Conservation (phyloP, 371 early-diverging fungal genomes). For the Cokeromyces recurvatus region DNA sequence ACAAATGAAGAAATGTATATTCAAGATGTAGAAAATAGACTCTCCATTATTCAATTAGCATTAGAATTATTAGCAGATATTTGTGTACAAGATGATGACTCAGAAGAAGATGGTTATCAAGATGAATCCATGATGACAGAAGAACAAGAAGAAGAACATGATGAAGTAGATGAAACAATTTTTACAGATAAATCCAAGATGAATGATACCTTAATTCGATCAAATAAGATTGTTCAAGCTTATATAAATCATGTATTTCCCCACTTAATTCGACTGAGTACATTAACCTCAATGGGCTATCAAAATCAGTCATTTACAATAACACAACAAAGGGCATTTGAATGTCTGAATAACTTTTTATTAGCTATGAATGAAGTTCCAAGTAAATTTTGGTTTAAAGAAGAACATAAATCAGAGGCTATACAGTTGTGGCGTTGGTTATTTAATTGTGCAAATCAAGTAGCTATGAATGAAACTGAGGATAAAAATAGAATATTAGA, state of each 20-base stretch:
- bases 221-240: conserved; percentile 45
- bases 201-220: conserved; percentile 18
- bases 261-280: conserved; percentile 50
- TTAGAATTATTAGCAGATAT: conserved; percentile 85
- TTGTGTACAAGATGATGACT: conserved; percentile 64
- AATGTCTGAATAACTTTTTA: conserved; percentile 74
- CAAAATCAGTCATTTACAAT: conserved; percentile 40
- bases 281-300: conserved; percentile 52
- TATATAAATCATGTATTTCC: conserved; percentile 50
- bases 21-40: conserved; percentile 47
- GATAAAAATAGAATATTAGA: conserved; percentile 46
- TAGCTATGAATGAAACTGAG: conserved; percentile 18
- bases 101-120: conserved; percentile 20
- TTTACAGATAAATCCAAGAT: conserved; percentile 36
- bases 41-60: conserved; percentile 68
- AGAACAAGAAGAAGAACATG: conserved; percentile 22
- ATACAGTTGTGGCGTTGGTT: conserved; percentile 60
- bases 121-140: conserved; percentile 9
- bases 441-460: conserved; percentile 29
- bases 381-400: conserved; percentile 61
- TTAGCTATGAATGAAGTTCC: conserved; percentile 65
- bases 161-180: conserved; percentile 21
- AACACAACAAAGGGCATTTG: conserved; percentile 65
- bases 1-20: conserved; percentile 22
- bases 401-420: conserved; percentile 50